phyloP scores from a whole-genome alignment of 257 asterid species.

The Fraxinus quadrangulata region DNA sequence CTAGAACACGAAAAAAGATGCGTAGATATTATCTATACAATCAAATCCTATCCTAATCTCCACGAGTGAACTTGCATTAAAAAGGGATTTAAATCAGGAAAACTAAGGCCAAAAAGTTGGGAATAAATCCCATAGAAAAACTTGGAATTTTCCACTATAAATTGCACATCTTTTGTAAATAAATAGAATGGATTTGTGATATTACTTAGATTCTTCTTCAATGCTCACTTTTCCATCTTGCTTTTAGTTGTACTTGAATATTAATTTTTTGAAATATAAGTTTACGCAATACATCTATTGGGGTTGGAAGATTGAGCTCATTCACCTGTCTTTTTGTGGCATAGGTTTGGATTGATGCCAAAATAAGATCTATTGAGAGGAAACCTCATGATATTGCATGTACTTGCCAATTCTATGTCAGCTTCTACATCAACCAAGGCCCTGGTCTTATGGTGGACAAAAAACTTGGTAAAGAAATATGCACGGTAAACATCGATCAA shows the following conservation, averaged over 20 bases:
- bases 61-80: background rate
- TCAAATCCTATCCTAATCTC: background rate
- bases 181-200: background rate
- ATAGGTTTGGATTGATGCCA: constrained; percentile 84
- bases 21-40: too few species aligned
- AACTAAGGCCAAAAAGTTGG: background rate
- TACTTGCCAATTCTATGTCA: constrained; percentile 64
- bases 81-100: background rate
- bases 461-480: constrained; percentile 55
- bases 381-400: constrained; percentile 67
- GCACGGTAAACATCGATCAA: constrained; percentile 42
- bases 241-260: background rate
- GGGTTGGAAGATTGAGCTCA: background rate
- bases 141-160: background rate
- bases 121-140: background rate
- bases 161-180: background rate
- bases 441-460: constrained; percentile 50
- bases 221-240: background rate
- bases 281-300: background rate
- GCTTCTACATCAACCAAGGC: constrained; percentile 71
- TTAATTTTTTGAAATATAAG: background rate
- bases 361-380: constrained; percentile 79
- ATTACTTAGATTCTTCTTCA: background rate
- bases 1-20: background rate
- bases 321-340: constrained; percentile 21